These are phyloP conservation scores for Paecilomyces dactylethromorphus DNA, from an alignment of 2,329 filamentous ascomycete genomes.

Conservation along the genomic window DNA sequence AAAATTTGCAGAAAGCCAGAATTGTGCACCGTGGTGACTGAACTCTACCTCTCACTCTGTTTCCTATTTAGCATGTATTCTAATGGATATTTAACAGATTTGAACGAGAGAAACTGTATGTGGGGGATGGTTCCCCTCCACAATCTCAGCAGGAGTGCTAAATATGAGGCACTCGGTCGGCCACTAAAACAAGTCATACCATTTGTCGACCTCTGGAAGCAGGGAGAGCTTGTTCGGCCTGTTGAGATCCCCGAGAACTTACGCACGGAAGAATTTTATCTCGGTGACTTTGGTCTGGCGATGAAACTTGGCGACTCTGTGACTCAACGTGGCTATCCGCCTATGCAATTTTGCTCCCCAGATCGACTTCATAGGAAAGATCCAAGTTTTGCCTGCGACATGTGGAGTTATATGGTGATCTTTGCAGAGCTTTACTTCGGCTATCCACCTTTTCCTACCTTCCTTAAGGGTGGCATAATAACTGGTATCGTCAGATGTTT, in stretches of 20 bases:
- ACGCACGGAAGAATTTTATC: constrained; percentile 19
- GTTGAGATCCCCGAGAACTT: constrained; percentile 13
- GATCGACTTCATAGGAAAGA: constrained; percentile 18
- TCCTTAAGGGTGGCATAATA: constrained; percentile 12
- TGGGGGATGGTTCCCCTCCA: constrained; percentile 18
- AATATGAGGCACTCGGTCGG: constrained; percentile 19
- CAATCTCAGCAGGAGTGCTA: constrained; percentile 15
- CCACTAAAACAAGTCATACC: constrained; percentile 19
- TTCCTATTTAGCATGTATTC: constrained; percentile 2
- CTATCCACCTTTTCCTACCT: constrained; percentile 11
- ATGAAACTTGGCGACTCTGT: constrained; percentile 14
- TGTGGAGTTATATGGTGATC: constrained; percentile 25
- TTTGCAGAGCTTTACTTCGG: constrained; percentile 19
- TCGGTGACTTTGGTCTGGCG: constrained; percentile 21
- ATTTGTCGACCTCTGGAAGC: constrained; percentile 14
- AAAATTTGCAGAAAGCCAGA: constrained; percentile 18
- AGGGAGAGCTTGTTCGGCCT: constrained; percentile 17
- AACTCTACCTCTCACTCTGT: neutral
- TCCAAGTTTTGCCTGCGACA: constrained; percentile 20
- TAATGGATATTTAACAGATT: constrained; percentile 13
- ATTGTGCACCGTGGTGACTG: constrained; percentile 20
- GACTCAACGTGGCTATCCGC: constrained; percentile 8
- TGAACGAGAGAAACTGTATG: constrained; percentile 22
- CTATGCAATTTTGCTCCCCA: constrained; percentile 17
- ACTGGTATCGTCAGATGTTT: constrained; percentile 12